These are phyloP conservation scores for Xylaria scruposa DNA, from an alignment of 495 filamentous ascomycete genomes.

Conservation along the genomic window DNA sequence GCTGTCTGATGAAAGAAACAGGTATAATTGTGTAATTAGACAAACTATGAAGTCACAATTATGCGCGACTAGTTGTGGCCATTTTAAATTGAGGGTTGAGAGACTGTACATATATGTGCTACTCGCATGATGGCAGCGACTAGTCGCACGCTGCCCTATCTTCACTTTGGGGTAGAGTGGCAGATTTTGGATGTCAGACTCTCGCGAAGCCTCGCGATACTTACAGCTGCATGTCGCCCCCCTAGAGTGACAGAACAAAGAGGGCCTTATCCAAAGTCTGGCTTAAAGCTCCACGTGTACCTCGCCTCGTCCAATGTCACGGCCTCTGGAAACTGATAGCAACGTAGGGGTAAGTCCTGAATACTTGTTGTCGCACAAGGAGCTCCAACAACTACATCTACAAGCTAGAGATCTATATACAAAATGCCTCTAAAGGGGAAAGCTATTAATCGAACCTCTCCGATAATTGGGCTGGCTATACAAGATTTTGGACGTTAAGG, in stretches of 20 bases:
- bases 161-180: background rate
- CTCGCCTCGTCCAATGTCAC: too few species aligned
- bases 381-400: too few species aligned
- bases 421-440: background rate
- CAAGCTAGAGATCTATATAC: too few species aligned
- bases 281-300: too few species aligned
- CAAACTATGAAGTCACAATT: background rate
- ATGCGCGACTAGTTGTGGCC: background rate
- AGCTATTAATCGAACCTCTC: background rate
- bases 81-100: background rate
- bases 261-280: too few species aligned
- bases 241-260: too few species aligned
- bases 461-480: background rate
- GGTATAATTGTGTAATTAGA: background rate
- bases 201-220: too few species aligned
- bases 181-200: constrained; percentile 16
- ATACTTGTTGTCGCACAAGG: too few species aligned
- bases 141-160: background rate
- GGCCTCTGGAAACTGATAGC: too few species aligned
- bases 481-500: background rate
- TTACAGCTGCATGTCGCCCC: too few species aligned
- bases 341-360: too few species aligned
- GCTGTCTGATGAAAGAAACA: background rate
- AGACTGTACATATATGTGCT: constrained; percentile 2
- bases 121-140: background rate